phyloP scores from a whole-genome alignment of 352 stramenopile genomes.

The Pythium brassicae region DNA sequence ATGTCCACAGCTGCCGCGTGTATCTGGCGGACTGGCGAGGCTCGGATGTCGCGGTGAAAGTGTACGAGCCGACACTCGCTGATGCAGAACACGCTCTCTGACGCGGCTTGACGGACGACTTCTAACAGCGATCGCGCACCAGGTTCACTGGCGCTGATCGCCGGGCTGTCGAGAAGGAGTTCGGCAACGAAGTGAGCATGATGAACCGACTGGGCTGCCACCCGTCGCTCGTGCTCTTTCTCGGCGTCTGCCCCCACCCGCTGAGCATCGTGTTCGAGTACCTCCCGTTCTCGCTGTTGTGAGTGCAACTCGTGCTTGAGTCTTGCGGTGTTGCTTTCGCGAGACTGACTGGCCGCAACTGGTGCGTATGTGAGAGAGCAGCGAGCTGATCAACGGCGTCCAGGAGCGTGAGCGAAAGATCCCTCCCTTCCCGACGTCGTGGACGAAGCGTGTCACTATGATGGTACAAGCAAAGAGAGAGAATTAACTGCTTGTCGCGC shows the following conservation, averaged over 20 bases:
- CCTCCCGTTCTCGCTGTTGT: conserved; percentile 78
- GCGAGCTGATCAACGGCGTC: conserved; percentile 72
- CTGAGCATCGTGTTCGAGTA: conserved; percentile 73
- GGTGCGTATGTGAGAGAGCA: conserved; percentile 9
- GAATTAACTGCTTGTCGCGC: not conserved
- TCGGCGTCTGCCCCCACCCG: conserved; percentile 56
- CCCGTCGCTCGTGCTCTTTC: conserved; percentile 64
- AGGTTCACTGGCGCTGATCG: conserved; percentile 55
- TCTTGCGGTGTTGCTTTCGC: not conserved
- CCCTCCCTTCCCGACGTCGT: conserved; percentile 59
- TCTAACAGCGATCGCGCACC: not conserved
- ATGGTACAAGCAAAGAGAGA: conserved; percentile 31
- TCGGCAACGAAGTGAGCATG: conserved; percentile 71
- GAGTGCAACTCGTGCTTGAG: conserved; percentile 6
- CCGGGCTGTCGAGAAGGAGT: conserved; percentile 57
- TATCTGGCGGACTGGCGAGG: conserved; percentile 76
- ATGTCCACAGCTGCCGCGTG: conserved; percentile 61
- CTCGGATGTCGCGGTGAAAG: conserved; percentile 71
- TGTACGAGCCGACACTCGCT: conserved; percentile 24
- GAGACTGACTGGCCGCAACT: not conserved
- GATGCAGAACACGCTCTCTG: too few relatives aligned
- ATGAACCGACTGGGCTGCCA: conserved; percentile 62
- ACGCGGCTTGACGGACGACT: not conserved
- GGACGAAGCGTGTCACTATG: conserved; percentile 76
- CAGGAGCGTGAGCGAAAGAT: conserved; percentile 48